Percentiles rank a stretch among this genome's conserved stretches.
These are phyloP conservation scores for Artemisia argyi DNA, from an alignment of 129 eudicot species.

Conservation along the genomic window DNA sequence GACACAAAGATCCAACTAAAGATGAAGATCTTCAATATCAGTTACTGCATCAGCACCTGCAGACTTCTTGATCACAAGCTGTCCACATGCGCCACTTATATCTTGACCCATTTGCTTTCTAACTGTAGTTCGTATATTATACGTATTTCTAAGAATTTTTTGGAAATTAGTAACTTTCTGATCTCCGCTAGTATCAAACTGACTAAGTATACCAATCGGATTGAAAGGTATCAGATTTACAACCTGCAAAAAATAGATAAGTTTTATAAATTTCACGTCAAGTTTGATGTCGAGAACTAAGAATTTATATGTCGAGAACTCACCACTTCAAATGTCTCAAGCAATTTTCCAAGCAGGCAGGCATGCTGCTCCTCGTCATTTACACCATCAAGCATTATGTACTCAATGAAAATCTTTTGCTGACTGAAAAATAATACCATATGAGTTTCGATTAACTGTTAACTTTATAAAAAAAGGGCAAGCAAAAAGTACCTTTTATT, in stretches of 20 bases:
- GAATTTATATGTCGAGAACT: constrained; percentile 13
- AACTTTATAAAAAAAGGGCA: no score
- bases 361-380: constrained; percentile 95
- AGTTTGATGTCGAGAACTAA: no score
- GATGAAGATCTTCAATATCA: constrained; percentile 90
- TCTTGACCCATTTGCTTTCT: constrained; percentile 99
- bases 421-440: constrained; percentile 50
- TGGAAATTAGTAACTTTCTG: constrained; percentile 62
- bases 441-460: constrained; percentile 23
- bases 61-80: constrained; percentile 75
- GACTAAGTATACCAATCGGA: constrained; percentile 77
- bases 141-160: constrained; percentile 59
- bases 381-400: constrained; percentile 97
- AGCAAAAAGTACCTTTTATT: constrained; percentile 50
- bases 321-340: constrained; percentile 90
- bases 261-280: no score
- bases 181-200: constrained; percentile 69
- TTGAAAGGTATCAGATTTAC: constrained; percentile 92
- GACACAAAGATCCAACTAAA: constrained; percentile 28
- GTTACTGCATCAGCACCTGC: constrained; percentile 58
- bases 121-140: constrained; percentile 82
- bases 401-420: constrained; percentile 93
- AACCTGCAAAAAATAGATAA: constrained; percentile 55
- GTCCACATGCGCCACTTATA: constrained; percentile 98
- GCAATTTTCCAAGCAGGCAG: constrained; percentile 89